These are phyloP conservation scores for Diplodia mutila DNA, from an alignment of 2,329 filamentous ascomycete genomes.

Conservation along the genomic window DNA sequence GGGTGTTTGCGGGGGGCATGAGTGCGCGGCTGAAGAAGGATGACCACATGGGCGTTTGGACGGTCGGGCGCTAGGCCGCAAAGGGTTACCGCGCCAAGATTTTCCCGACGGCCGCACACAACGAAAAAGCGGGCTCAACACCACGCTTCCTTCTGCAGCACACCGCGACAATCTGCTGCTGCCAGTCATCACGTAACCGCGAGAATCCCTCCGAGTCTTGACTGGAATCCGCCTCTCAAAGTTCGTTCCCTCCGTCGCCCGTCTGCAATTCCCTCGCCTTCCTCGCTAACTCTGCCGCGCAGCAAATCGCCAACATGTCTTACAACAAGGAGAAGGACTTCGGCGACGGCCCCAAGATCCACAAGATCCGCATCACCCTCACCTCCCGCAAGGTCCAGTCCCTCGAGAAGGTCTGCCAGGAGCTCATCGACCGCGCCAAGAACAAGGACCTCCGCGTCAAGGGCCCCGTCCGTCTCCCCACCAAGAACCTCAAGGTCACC, in stretches of 20 bases:
- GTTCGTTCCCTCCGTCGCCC: slow-evolving; percentile 21
- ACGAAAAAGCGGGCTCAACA: slow-evolving; percentile 28
- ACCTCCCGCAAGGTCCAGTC: slow-evolving; percentile 92
- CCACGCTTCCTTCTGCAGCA: slow-evolving; percentile 27
- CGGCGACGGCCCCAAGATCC: slow-evolving; percentile 91
- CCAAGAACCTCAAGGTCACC: slow-evolving; percentile 94
- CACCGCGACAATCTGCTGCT: slow-evolving; percentile 30
- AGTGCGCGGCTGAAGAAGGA: background rate
- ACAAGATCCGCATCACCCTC: slow-evolving; percentile 98
- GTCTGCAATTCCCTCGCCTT: slow-evolving; percentile 18
- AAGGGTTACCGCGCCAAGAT: slow-evolving; percentile 45
- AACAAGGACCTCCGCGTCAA: slow-evolving; percentile 98
- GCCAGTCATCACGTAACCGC: slow-evolving; percentile 60
- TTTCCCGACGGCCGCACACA: slow-evolving; percentile 37
- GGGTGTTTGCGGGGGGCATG: background rate
- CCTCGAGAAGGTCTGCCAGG: slow-evolving; percentile 93
- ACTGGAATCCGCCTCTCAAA: slow-evolving; percentile 41
- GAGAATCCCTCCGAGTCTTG: slow-evolving; percentile 53
- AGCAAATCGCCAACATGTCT: slow-evolving; percentile 38
- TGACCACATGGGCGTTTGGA: slow-evolving; percentile 18
- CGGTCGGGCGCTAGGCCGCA: slow-evolving; percentile 28
- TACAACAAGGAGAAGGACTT: slow-evolving; percentile 89
- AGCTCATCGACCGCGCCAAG: slow-evolving; percentile 98
- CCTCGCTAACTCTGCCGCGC: slow-evolving; percentile 11
- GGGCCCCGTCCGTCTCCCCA: slow-evolving; percentile 95